Base-by-base conservation (phyloP, 305 asterid species). In the Fraxinus sp. region DNA sequence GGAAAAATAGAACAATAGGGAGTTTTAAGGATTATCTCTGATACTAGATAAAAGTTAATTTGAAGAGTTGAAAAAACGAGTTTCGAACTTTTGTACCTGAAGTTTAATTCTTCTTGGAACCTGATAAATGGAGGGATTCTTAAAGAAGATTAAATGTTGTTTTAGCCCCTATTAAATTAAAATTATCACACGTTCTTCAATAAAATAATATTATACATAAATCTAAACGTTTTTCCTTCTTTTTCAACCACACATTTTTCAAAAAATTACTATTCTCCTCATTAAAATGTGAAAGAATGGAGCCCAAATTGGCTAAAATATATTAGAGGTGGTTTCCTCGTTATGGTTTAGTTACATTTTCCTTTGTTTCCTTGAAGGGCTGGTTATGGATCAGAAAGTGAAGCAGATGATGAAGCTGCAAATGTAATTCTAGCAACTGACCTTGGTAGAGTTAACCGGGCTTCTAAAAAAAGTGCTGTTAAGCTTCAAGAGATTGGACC, bases 401-500 rank as follows among this genome's bases (percentile, higher is more conserved):
- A 95, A 87, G 89, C 70, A 35, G 98, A 95, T 73, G 98, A 95
- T 76, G 98, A 95, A 84, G 97, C 97, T 41, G 97, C 97, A 49
- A 91, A 92, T 77, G 98, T 95, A 33, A 91, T 88, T 81, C 85
- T 95, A 81, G 84, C 97, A 13, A 78, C 79, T 64, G 95, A 92
- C 86, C 82, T 94, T 86, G 97, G 94, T 79, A 92, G 98, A 88
- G 88, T 90, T 72, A 95, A 94, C 76, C 91, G 91, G 35, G 97
- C 96, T 52, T 80, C 97, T 73, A 91, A 90, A 57, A 92, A 91
- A 91, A 95, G 98, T 72, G 97, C 98, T n/a, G 94, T 95, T 85
- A 94, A 88, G 87, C 98, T 95, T 85, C 98, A 95, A 91, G 98
- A 95, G 84, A 83, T 95, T 74, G 98, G 98, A 36, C 98, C 98